These are phyloP conservation scores for Colletotrichum orbiculare DNA, from an alignment of 2,329 filamentous ascomycete species.

Conservation along the genomic window DNA sequence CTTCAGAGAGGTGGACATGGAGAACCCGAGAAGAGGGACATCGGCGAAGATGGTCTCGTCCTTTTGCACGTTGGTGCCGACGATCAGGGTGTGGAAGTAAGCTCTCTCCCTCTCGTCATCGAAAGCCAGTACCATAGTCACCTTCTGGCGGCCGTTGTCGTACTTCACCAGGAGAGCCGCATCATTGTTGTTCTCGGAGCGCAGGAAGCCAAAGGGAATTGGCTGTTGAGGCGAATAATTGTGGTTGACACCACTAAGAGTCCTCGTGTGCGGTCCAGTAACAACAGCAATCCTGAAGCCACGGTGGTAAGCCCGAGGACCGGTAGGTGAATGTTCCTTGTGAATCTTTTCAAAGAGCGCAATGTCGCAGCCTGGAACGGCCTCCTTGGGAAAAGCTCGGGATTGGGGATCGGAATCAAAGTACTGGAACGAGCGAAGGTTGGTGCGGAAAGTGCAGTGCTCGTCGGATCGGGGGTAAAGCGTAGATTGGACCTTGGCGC, in stretches of 20 bases:
- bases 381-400: conserved; percentile 79
- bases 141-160: conserved; percentile 72
- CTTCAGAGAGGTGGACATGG: conserved; percentile 65
- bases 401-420: conserved; percentile 78
- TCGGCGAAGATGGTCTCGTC: conserved; percentile 79
- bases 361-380: conserved; percentile 76
- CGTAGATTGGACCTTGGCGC: conserved; percentile 77
- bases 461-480: conserved; percentile 78
- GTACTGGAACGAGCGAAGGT: conserved; percentile 81
- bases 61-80: conserved; percentile 74
- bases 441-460: conserved; percentile 73
- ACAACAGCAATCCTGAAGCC: conserved; percentile 84
- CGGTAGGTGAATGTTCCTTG: conserved; percentile 77
- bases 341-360: conserved; percentile 79
- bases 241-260: conserved; percentile 81
- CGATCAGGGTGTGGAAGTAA: conserved; percentile 77
- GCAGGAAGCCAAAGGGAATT: conserved; percentile 81
- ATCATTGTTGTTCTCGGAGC: conserved; percentile 72
- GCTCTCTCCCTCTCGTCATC: conserved; percentile 76
- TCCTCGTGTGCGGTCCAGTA: conserved; percentile 81
- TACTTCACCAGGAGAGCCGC: conserved; percentile 79
- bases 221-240: conserved; percentile 72
- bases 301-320: conserved; percentile 77
- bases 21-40: conserved; percentile 72
- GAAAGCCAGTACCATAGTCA: conserved; percentile 83